Base-by-base conservation (phyloP, 306 rosid genomes). In the Trifolium repens region DNA sequence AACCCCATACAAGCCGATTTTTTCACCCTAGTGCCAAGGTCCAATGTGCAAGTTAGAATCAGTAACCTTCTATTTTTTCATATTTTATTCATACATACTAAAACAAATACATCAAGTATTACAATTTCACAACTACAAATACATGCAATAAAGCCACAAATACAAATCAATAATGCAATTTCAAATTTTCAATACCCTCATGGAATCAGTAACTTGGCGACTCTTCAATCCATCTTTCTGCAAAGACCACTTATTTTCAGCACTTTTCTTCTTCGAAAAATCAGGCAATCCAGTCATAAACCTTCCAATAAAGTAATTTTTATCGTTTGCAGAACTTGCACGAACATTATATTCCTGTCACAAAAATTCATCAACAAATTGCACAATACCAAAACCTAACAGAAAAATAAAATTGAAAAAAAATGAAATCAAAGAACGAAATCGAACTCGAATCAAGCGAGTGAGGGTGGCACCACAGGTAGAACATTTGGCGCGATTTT, bases 281-380 rank as follows among this genome's bases (percentile, higher is more conserved):
- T 85, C 91, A 16, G 98, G 98, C 84, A 94, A 85, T 9, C 98
- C 98, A 5, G 88, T 67, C 55, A 84, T 84, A 77, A 94, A 94
- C 70, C 98, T 88, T 39, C 93, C 97, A 27, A 91, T 94, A 26
- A 87, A 87, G 82, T 85, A 91, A 79, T 85, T 88, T 76, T 94
- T 94, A 69, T 94, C 96, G 9, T 42, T 87, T 77, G 79, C 70
- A 42, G 94, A 78, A 84, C 94, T 88, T 16, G 93, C 89, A 62
- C 98, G 94, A 58, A 94, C 98, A 77, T 87, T 94, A 60, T 94
- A 94, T 73, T 94, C 98, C 98, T 94, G 69, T 8, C 75, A 67
- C 13, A 55, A 30, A 39, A 46, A 68, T 46, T 11, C 7, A 8
- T 62, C 67, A 71, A 0, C 17, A 71, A 50, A 54, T 16, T 40